A percentile compares a stretch with the other conserved stretches of the same genome.
These are phyloP conservation scores for Pythium plurisporium DNA, from an alignment of 352 stramenopile genomes.

Conservation along the genomic window DNA sequence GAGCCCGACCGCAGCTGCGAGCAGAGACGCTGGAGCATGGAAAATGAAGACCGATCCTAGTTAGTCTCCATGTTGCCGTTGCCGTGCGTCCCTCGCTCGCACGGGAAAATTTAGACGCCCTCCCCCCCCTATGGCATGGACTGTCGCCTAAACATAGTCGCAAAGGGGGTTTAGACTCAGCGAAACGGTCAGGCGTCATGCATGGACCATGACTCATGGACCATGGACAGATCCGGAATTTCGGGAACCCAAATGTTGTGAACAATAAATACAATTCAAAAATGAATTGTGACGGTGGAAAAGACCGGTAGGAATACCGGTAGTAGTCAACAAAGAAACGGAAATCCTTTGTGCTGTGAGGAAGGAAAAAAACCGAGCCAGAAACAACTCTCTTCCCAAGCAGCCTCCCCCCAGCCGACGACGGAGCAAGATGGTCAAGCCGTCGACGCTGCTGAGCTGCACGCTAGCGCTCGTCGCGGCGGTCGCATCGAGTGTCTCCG, in stretches of 20 bases:
- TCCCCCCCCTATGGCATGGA: too few species aligned
- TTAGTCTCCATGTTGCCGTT: background rate
- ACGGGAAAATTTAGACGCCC: conserved; percentile 3
- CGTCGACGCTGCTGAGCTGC: conserved; percentile 9
- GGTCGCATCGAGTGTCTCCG: too few species aligned
- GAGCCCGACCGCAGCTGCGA: background rate
- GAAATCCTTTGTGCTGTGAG: too few species aligned
- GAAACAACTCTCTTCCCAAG: too few species aligned
- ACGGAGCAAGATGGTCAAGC: conserved; percentile 5
- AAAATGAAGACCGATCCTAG: background rate
- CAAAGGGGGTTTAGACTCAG: too few species aligned
- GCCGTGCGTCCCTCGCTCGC: background rate
- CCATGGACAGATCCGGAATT: too few species aligned
- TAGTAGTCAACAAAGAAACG: conserved; percentile 12
- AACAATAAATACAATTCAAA: conserved; percentile 10
- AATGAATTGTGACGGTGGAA: conserved; percentile 7
- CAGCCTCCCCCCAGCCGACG: too few species aligned
- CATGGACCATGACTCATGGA: too few species aligned
- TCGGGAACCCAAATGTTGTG: conserved; percentile 1
- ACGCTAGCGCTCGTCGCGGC: conserved; percentile 11
- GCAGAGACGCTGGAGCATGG: background rate
- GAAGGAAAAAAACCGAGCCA: too few species aligned
- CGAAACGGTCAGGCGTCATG: too few species aligned
- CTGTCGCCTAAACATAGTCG: too few species aligned
- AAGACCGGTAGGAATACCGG: conserved; percentile 14